phyloP scores from a whole-genome alignment of 768 basidiomycete genomes.

The Lactarius sanguifluus region DNA sequence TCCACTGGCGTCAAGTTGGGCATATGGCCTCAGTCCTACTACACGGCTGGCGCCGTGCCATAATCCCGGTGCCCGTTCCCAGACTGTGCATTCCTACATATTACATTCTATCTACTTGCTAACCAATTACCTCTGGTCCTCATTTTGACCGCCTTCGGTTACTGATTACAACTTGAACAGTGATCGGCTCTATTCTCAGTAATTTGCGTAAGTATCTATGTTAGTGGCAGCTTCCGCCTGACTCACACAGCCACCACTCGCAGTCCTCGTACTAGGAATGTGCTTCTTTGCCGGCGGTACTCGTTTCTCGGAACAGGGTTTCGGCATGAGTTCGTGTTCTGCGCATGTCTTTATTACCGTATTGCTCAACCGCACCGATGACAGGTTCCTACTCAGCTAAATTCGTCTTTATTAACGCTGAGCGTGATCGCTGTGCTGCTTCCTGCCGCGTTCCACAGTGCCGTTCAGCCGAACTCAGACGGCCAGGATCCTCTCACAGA shows the following conservation, averaged over 20 bases:
- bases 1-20: neutral
- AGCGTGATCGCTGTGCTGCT: constrained; percentile 79
- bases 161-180: constrained; percentile 30
- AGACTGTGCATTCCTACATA: neutral
- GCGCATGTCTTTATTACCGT: neutral
- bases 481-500: constrained; percentile 32
- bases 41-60: neutral
- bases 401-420: constrained; percentile 71
- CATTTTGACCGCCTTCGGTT: neutral
- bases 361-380: neutral
- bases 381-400: constrained; percentile 65
- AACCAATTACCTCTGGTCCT: neutral
- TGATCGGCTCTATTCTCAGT: constrained; percentile 49
- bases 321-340: constrained; percentile 59
- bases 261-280: constrained; percentile 84
- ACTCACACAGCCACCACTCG: constrained; percentile 18
- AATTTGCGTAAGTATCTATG: constrained; percentile 40
- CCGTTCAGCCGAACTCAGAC: constrained; percentile 34
- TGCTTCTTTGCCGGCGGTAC: constrained; percentile 86
- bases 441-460: constrained; percentile 77
- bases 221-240: neutral
- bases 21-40: neutral
- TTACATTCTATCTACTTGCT: neutral
- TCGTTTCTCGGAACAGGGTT: constrained; percentile 77
- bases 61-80: neutral